Conservation (phyloP, 371 early-diverging fungal genomes). For the Rhizopus arrhizus region DNA sequence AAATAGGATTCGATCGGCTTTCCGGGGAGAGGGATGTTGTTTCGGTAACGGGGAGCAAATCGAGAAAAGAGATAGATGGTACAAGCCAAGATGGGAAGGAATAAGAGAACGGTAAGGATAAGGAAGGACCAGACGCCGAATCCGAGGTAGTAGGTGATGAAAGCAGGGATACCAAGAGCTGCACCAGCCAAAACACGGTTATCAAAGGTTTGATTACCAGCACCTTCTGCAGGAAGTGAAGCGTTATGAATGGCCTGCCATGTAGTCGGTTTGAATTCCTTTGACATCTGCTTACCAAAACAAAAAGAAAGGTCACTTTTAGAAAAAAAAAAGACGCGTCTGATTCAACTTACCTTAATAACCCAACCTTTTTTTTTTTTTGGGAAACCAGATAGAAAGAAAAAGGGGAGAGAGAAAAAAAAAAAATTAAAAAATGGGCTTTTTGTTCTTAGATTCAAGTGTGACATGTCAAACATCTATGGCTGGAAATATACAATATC, state of each 20-base stretch:
- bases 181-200: conserved; percentile 60
- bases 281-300: conserved; percentile 27
- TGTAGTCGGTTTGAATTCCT: conserved; percentile 53
- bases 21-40: conserved; percentile 76
- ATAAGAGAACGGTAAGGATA: conserved; percentile 60
- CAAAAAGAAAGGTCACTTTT: neutral
- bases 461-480: conserved; percentile 7
- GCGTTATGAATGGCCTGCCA: conserved; percentile 65
- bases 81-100: conserved; percentile 72
- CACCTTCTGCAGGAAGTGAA: conserved; percentile 74
- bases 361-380: conserved; percentile 3
- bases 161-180: conserved; percentile 62
- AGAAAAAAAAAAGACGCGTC: conserved; percentile 6
- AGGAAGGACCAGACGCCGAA: conserved; percentile 62
- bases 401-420: neutral
- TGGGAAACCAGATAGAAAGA: neutral
- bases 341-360: neutral
- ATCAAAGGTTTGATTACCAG: conserved; percentile 76
- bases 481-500: conserved; percentile 6
- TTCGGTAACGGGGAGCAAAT: conserved; percentile 69
- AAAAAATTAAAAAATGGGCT: conserved; percentile 6
- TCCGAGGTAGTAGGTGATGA: conserved; percentile 61
- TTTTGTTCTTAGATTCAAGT: neutral
- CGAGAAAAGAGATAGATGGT: conserved; percentile 66
- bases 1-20: conserved; percentile 85